Evolutionary conservation across 371 early-diverging fungal species (phyloP), one percentile per base, ranked within the genome.

Genomic region (Fennellomyces sp.): DNA sequence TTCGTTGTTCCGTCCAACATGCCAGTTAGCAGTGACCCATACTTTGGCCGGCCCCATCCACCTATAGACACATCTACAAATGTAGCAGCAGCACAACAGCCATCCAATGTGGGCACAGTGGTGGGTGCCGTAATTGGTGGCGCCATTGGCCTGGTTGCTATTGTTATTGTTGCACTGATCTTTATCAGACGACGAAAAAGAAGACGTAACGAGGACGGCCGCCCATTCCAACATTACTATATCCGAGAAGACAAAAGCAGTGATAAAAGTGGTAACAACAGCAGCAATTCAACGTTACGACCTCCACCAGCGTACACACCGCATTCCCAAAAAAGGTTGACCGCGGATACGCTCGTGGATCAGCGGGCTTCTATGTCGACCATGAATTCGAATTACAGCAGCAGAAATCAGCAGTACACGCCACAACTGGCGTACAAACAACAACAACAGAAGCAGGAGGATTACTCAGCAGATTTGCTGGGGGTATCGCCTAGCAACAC

Each of bases 351-450:
- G 17, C 42, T 56, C 10, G 47, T 59, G 7, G 58, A 48, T 57
- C 35, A 35, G 6, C 48, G 58, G 11, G 25, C 48, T 10, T 48
- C 56, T 15, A 17, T 55, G 49, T 61, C 56, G 3, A 38, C 52
- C 30, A 55, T 61, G 50, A 45, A 47, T 26, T 49, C 48, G 25
- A 61, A 38, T n/a, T 35, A 35, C 17, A 50, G 49, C 21, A 58
- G 30, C 41, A 38, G 55, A 35, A 54, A 13, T 26, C 17, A 25
- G 33, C 59, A 60, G 29, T 60, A 60, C 15, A 42, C 31, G 21
- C 61, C 61, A 19, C 61, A 60, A 35, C 29, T 60, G 19, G 61
- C 61, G 0, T 60, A 60, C 31, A 60, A 39, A 8, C 61, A 45
- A 39, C 39, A 39, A 45, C 61, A 13, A 45, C 23, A 27, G 25